Evolutionary conservation across 306 rosid species (phyloP).

Genomic region (Sophora flavescens): DNA sequence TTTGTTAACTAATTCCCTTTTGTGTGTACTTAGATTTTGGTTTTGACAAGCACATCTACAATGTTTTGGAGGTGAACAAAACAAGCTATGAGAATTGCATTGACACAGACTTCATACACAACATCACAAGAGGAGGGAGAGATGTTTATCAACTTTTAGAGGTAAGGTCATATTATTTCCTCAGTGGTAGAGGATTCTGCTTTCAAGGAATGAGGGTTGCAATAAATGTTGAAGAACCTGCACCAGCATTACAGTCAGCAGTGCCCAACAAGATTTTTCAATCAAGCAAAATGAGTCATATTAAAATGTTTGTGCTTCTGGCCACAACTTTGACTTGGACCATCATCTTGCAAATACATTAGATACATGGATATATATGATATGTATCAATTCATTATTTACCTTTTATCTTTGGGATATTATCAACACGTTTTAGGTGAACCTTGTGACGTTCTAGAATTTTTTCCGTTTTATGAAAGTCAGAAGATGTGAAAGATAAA

Average conservation of each 20-base stretch:
- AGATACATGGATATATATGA: background rate
- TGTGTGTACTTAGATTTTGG: conserved; percentile 51
- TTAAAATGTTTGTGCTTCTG: background rate
- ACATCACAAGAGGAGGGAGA: conserved; percentile 60
- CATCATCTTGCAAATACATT: background rate
- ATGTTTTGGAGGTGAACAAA: conserved; percentile 56
- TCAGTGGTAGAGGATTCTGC: conserved; percentile 63
- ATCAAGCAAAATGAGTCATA: background rate
- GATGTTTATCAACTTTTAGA: conserved; percentile 52
- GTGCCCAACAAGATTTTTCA: background rate
- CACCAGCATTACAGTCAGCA: background rate
- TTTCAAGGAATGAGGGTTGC: conserved; percentile 59
- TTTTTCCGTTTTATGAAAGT: background rate
- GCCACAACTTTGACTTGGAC: background rate
- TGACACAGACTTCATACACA: conserved; percentile 39
- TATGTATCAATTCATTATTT: too few relatives aligned
- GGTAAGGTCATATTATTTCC: conserved; percentile 54
- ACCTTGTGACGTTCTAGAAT: background rate
- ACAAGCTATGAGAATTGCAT: conserved; percentile 50
- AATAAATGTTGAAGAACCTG: conserved; percentile 38
- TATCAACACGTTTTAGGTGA: background rate
- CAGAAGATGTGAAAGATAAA: too few relatives aligned
- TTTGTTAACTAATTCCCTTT: background rate
- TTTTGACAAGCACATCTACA: conserved; percentile 46
- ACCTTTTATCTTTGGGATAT: background rate